phyloP scores from a whole-genome alignment of 805 yeast genomes.

The Pichia insulana region DNA sequence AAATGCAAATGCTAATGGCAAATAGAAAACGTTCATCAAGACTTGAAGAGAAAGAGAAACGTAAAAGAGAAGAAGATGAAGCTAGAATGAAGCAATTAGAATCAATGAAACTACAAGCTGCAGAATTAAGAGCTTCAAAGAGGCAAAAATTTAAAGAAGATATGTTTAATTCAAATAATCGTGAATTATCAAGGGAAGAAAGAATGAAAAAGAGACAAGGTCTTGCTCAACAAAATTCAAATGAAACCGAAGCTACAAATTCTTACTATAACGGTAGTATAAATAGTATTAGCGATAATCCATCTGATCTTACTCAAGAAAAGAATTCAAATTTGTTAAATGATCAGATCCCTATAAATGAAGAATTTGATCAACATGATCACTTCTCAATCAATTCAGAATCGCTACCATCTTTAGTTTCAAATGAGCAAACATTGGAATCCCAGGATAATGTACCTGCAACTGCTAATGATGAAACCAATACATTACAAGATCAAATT shows the following conservation, averaged over 20 bases:
- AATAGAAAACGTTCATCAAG: constrained; percentile 70
- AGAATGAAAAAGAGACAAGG: constrained; percentile 17
- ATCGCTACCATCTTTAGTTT: too few species aligned
- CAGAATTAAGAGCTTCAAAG: constrained; percentile 35
- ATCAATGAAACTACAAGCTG: constrained; percentile 35
- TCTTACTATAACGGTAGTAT: background rate
- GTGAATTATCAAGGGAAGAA: constrained; percentile 29
- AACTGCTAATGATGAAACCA: background rate
- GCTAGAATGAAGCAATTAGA: constrained; percentile 37
- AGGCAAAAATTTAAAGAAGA: constrained; percentile 28
- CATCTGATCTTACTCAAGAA: too few species aligned
- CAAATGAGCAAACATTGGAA: too few species aligned
- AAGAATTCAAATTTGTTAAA: too few species aligned
- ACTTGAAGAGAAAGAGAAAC: constrained; percentile 53
- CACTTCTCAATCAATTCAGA: too few species aligned
- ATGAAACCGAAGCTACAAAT: background rate
- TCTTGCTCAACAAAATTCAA: background rate
- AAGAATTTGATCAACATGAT: too few species aligned
- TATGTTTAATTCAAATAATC: constrained; percentile 10
- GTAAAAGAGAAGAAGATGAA: constrained; percentile 44
- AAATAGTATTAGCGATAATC: background rate
- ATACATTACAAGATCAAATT: background rate
- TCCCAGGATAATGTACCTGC: too few species aligned
- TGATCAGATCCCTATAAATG: too few species aligned
- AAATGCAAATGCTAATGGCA: constrained; percentile 53